These are phyloP conservation scores for Alternaria novae-zelandiae DNA, from an alignment of 2,329 filamentous ascomycete species.

Conservation along the genomic window DNA sequence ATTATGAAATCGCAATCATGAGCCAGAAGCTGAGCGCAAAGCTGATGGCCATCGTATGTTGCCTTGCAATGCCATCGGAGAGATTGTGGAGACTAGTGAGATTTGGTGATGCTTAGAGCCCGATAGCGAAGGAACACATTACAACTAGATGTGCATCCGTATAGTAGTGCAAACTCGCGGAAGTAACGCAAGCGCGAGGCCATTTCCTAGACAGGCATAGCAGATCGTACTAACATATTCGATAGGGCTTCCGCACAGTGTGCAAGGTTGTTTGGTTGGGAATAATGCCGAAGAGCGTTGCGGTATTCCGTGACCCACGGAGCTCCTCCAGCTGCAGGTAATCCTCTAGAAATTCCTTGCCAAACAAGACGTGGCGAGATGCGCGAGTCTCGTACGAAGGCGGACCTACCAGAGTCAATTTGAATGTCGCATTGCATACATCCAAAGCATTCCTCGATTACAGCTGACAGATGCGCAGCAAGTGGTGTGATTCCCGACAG, in stretches of 20 bases:
- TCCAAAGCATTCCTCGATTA: constrained; percentile 4
- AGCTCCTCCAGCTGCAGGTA: constrained; percentile 20
- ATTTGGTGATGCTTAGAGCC: constrained; percentile 11
- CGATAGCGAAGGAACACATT: constrained; percentile 15
- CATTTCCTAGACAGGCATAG: not conserved
- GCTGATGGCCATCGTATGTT: not conserved
- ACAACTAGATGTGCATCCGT: constrained; percentile 20
- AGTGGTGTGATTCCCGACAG: constrained; percentile 3
- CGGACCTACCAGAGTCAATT: not conserved
- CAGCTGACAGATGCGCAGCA: constrained; percentile 15
- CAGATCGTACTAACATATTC: not conserved
- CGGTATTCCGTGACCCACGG: constrained; percentile 6
- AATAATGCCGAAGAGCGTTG: constrained; percentile 10
- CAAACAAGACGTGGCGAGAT: not conserved
- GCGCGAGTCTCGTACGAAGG: not conserved
- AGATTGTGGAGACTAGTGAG: constrained; percentile 7
- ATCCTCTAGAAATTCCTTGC: constrained; percentile 13
- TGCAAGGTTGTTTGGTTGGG: constrained; percentile 5
- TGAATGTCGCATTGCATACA: constrained; percentile 9
- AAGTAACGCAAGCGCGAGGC: constrained; percentile 1
- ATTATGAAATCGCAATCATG: constrained; percentile 1
- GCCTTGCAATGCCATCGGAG: not conserved
- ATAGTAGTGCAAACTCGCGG: constrained; percentile 2
- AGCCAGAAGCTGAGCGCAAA: constrained; percentile 11
- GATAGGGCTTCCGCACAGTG: not conserved